Evolutionary conservation across 768 basidiomycete species (phyloP).

Genomic region (Porphyrellus cyaneotinctus): DNA sequence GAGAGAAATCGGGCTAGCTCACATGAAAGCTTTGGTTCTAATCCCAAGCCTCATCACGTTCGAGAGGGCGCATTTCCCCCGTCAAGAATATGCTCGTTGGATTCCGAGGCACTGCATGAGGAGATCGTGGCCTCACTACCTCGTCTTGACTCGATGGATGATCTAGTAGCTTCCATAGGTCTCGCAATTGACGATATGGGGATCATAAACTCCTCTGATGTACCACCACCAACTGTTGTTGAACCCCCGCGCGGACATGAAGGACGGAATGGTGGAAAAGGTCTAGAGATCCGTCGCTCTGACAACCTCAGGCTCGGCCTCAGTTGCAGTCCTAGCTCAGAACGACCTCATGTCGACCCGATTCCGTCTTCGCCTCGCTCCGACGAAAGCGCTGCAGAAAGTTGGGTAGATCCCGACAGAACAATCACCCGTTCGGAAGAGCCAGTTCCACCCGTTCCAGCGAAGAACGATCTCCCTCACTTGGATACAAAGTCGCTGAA

Average conservation of each 20-base stretch:
- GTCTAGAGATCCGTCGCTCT: conserved; percentile 31
- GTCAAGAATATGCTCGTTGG: conserved; percentile 32
- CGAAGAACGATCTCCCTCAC: conserved; percentile 21
- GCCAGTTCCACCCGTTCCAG: conserved; percentile 29
- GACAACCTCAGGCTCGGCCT: conserved; percentile 14
- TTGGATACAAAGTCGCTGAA: conserved; percentile 25
- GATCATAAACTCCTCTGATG: conserved; percentile 29
- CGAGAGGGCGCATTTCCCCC: conserved; percentile 70
- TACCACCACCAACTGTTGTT: conserved; percentile 39
- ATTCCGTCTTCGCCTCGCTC: conserved; percentile 16
- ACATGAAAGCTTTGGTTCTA: conserved; percentile 22
- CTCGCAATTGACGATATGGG: conserved; percentile 39
- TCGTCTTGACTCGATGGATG: conserved; percentile 34
- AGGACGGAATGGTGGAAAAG: conserved; percentile 22
- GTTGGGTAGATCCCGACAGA: conserved; percentile 18
- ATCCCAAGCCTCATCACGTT: conserved; percentile 28
- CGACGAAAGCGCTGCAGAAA: conserved; percentile 18
- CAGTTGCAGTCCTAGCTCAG: conserved; percentile 10
- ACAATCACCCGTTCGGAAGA: conserved; percentile 15
- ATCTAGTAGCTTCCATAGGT: conserved; percentile 35
- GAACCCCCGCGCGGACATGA: conserved; percentile 36
- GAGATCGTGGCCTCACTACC: conserved; percentile 19
- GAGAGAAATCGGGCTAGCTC: conserved; percentile 6
- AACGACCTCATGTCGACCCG: conserved; percentile 8
- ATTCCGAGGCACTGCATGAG: conserved; percentile 19